These are phyloP conservation scores for Aspergillus carbonarius DNA, from an alignment of 2,329 filamentous ascomycete species.

Conservation along the genomic window DNA sequence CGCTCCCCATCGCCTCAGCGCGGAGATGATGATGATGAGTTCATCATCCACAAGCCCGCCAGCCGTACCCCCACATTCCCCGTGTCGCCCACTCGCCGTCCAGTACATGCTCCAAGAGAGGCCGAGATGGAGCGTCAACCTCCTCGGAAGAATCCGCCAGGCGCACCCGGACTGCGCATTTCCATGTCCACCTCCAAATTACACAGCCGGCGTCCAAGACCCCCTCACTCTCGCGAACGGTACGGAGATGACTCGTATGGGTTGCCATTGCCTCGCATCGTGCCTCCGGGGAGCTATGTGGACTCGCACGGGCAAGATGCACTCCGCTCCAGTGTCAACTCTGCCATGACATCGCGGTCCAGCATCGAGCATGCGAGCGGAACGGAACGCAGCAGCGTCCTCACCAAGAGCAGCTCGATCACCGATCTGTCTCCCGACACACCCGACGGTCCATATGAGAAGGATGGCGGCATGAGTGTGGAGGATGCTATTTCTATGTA, in stretches of 20 bases:
- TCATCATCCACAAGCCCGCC: conserved; percentile 15
- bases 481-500: conserved; percentile 64
- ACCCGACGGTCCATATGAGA: conserved; percentile 64
- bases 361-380: conserved; percentile 58
- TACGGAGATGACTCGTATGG: conserved; percentile 27
- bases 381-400: conserved; percentile 80
- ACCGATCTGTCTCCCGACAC: conserved; percentile 60
- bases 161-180: conserved; percentile 32
- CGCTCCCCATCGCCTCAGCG: conserved; percentile 20
- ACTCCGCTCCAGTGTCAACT: conserved; percentile 59
- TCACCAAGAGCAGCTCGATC: conserved; percentile 75
- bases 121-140: conserved; percentile 25
- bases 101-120: conserved; percentile 20
- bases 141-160: conserved; percentile 27
- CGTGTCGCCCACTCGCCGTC: conserved; percentile 18
- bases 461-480: conserved; percentile 55
- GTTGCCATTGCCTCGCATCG: conserved; percentile 32
- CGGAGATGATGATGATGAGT: conserved; percentile 10
- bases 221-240: conserved; percentile 26
- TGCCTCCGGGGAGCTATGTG: conserved; percentile 14
- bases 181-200: conserved; percentile 39
- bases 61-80: conserved; percentile 25
- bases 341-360: conserved; percentile 60
- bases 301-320: conserved; percentile 33
- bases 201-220: conserved; percentile 28